A percentile compares a stretch with the other conserved stretches of the same genome.
Evolutionary conservation across 2,329 filamentous ascomycete species (phyloP).

Genomic region (Aspergillus sp.): DNA sequence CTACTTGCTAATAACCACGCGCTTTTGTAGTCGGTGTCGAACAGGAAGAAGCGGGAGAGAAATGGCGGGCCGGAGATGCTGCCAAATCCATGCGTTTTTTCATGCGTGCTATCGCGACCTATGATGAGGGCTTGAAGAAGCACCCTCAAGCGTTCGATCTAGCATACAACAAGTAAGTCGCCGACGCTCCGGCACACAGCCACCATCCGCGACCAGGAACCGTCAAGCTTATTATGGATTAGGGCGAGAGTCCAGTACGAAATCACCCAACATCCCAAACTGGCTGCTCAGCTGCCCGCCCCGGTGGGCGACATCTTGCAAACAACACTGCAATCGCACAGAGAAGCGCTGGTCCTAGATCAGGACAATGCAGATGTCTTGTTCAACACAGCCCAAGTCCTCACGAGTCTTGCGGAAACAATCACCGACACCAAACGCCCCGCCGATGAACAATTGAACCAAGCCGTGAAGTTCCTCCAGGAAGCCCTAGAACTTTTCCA

Average conservation of each 20-base stretch:
- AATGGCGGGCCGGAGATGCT: constrained; percentile 71
- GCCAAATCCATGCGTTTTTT: constrained; percentile 61
- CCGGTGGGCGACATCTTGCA: constrained; percentile 56
- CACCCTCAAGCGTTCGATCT: constrained; percentile 67
- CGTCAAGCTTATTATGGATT: constrained; percentile 11
- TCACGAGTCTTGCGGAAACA: constrained; percentile 65
- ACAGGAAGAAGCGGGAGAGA: constrained; percentile 69
- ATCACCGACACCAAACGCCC: constrained; percentile 53
- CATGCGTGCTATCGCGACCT: constrained; percentile 64
- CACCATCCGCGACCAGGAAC: not conserved
- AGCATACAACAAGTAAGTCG: constrained; percentile 70
- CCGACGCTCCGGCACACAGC: not conserved
- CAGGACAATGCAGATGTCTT: constrained; percentile 65
- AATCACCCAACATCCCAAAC: constrained; percentile 64
- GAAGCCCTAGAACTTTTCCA: constrained; percentile 63
- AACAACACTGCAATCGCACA: constrained; percentile 63
- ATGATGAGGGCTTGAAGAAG: constrained; percentile 61
- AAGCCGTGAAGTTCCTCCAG: constrained; percentile 56
- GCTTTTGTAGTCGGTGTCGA: constrained; percentile 58
- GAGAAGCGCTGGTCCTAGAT: constrained; percentile 59
- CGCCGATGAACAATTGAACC: constrained; percentile 40
- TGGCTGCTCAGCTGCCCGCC: constrained; percentile 59
- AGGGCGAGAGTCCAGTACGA: constrained; percentile 70
- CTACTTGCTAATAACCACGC: not conserved
- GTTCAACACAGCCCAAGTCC: constrained; percentile 71